phyloP scores from a whole-genome alignment of 108 stramenopile genomes.

The Conticribra weissflogii region DNA sequence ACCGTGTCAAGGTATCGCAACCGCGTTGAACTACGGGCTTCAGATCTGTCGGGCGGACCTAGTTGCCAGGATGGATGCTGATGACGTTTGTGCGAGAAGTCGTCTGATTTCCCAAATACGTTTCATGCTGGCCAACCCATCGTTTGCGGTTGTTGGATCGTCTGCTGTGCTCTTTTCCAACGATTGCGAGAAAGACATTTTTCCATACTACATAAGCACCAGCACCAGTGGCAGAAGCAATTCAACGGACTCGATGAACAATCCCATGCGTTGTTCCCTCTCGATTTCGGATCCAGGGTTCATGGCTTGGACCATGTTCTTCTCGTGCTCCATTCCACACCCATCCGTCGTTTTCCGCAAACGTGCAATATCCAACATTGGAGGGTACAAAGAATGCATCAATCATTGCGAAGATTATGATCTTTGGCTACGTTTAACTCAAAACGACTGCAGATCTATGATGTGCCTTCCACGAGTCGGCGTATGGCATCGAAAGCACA shows the following conservation, averaged over 20 bases:
- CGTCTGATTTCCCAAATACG: slow-evolving; percentile 33
- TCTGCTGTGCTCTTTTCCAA: slow-evolving; percentile 26
- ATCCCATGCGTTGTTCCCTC: slow-evolving; percentile 31
- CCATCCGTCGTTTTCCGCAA: slow-evolving; percentile 48
- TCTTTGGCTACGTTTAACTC: slow-evolving; percentile 49
- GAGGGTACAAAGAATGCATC: slow-evolving; percentile 38
- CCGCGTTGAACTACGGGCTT: slow-evolving; percentile 50
- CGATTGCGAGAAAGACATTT: background rate
- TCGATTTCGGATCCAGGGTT: slow-evolving; percentile 41
- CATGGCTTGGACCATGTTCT: slow-evolving; percentile 49
- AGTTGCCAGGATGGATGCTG: slow-evolving; percentile 58
- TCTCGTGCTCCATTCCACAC: slow-evolving; percentile 45
- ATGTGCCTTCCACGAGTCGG: slow-evolving; percentile 40
- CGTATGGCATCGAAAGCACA: slow-evolving; percentile 53
- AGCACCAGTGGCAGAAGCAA: slow-evolving; percentile 15
- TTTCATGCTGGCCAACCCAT: slow-evolving; percentile 26
- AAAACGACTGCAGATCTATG: slow-evolving; percentile 21
- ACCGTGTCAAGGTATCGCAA: slow-evolving; percentile 30
- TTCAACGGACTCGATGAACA: too few relatives aligned
- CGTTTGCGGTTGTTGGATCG: slow-evolving; percentile 38
- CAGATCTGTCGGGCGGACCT: slow-evolving; percentile 23
- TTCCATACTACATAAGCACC: slow-evolving; percentile 1
- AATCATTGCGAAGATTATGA: slow-evolving; percentile 52
- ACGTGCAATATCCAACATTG: slow-evolving; percentile 3
- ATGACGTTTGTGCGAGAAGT: slow-evolving; percentile 37